Evolutionary conservation across 352 stramenopile species (phyloP).

Genomic region (Hyaloperonospora brassicae): DNA sequence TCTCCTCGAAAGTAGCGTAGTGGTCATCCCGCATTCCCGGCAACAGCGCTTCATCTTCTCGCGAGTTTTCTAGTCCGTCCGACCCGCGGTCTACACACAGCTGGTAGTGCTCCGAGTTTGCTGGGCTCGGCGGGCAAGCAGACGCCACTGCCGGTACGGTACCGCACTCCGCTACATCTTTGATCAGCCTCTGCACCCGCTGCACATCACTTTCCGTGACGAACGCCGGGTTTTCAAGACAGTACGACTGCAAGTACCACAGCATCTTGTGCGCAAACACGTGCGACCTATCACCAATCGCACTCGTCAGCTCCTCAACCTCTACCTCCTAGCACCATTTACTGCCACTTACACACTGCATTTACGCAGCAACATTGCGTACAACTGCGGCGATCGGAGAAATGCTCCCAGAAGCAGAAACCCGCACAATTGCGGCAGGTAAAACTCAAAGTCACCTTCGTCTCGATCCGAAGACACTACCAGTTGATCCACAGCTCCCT

Average conservation of each 20-base stretch:
- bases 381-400: conserved; percentile 53
- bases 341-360: conserved; percentile 50
- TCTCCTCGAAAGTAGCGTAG: conserved; percentile 56
- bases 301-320: not conserved
- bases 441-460: conserved; percentile 73
- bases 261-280: conserved; percentile 82
- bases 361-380: conserved; percentile 62
- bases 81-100: conserved; percentile 15
- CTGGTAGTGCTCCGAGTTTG: conserved; percentile 19
- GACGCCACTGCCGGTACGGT: conserved; percentile 34
- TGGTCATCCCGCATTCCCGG: conserved; percentile 45
- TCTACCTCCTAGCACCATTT: not conserved
- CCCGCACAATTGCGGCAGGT: conserved; percentile 75
- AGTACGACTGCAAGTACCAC: conserved; percentile 81
- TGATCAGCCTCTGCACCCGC: conserved; percentile 71
- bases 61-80: conserved; percentile 21
- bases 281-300: conserved; percentile 41
- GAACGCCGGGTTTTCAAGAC: conserved; percentile 52
- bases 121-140: conserved; percentile 27
- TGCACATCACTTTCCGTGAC: conserved; percentile 41
- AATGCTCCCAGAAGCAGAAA: conserved; percentile 73
- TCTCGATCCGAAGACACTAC: conserved; percentile 43
- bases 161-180: conserved; percentile 62
- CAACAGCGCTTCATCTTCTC: conserved; percentile 51
- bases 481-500: conserved; percentile 52